phyloP scores from a whole-genome alignment of 2,329 filamentous ascomycete species.

The Rhexocercosporidium sp. region DNA sequence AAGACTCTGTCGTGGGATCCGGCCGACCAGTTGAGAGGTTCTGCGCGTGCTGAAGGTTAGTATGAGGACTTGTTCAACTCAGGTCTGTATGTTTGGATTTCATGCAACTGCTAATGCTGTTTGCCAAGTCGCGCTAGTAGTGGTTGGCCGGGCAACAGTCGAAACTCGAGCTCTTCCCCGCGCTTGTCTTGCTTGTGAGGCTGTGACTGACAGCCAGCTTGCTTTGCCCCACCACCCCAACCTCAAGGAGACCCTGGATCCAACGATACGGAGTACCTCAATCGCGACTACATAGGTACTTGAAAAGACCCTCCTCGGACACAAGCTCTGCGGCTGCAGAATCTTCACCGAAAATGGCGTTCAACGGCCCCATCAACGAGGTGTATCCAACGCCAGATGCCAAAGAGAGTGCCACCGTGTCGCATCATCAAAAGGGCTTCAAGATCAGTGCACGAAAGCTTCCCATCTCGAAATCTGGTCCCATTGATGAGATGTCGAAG shows the following conservation, averaged over 20 bases:
- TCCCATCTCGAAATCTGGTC: conserved; percentile 89
- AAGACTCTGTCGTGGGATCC: not conserved
- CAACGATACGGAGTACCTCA: not conserved
- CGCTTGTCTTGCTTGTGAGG: not conserved
- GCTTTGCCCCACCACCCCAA: not conserved
- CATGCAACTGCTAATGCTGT: not conserved
- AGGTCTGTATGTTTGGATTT: not conserved
- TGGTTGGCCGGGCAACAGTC: not conserved
- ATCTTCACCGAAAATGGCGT: conserved; percentile 33
- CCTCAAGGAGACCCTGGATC: not conserved
- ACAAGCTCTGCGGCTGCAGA: not conserved
- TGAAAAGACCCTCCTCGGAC: not conserved
- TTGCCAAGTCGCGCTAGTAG: conserved; percentile 4
- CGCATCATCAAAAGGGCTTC: conserved; percentile 68
- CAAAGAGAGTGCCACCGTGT: conserved; percentile 59
- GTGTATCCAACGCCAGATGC: conserved; percentile 58
- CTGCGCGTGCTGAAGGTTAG: not conserved
- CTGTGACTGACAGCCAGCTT: not conserved
- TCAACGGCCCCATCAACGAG: conserved; percentile 49
- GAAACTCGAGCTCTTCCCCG: not conserved
- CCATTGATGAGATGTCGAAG: conserved; percentile 84
- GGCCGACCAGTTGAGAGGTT: not conserved
- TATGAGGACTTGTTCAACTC: not conserved
- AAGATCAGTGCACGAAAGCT: conserved; percentile 84
- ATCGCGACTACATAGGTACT: conserved; percentile 1